These are phyloP conservation scores for Skeletonema grethae DNA, from an alignment of 108 stramenopile species.

Conservation along the genomic window DNA sequence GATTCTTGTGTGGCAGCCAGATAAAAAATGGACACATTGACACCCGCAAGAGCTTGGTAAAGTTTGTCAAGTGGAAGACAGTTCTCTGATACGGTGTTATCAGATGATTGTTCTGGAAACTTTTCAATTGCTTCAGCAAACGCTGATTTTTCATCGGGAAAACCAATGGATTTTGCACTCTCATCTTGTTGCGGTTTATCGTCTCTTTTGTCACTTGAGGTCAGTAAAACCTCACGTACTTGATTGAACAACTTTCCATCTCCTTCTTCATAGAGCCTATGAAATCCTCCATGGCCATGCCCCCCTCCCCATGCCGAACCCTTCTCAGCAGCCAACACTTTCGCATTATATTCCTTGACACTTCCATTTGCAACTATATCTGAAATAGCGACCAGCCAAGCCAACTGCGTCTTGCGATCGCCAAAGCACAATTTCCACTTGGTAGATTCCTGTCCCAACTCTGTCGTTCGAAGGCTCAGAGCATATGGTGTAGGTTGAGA, in stretches of 20 bases:
- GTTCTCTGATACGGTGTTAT: neutral
- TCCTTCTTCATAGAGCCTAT: slow-evolving; percentile 42
- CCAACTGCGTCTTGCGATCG: slow-evolving; percentile 37
- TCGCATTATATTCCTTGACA: slow-evolving; percentile 61
- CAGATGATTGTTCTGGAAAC: slow-evolving; percentile 1
- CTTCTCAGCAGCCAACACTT: slow-evolving; percentile 49
- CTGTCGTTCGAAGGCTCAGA: slow-evolving; percentile 54
- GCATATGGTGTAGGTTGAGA: slow-evolving; percentile 77
- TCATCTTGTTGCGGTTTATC: neutral
- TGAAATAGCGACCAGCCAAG: slow-evolving; percentile 38
- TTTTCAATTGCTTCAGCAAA: neutral
- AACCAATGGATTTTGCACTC: neutral
- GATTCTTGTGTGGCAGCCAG: slow-evolving; percentile 17
- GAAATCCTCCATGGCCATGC: slow-evolving; percentile 32
- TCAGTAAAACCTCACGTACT: slow-evolving; percentile 5
- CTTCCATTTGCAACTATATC: slow-evolving; percentile 33
- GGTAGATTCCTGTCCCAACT: slow-evolving; percentile 24
- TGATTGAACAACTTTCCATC: slow-evolving; percentile 18
- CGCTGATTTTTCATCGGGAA: neutral
- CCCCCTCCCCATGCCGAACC: neutral
- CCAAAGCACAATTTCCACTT: slow-evolving; percentile 51
- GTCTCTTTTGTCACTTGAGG: neutral
- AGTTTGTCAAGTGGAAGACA: slow-evolving; percentile 14
- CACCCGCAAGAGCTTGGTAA: slow-evolving; percentile 25
- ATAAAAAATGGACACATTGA: slow-evolving; percentile 27